Evolutionary conservation across 768 basidiomycete species (phyloP), one percentile per base, ranked within the genome.

Genomic region (Suillus alpinus): DNA sequence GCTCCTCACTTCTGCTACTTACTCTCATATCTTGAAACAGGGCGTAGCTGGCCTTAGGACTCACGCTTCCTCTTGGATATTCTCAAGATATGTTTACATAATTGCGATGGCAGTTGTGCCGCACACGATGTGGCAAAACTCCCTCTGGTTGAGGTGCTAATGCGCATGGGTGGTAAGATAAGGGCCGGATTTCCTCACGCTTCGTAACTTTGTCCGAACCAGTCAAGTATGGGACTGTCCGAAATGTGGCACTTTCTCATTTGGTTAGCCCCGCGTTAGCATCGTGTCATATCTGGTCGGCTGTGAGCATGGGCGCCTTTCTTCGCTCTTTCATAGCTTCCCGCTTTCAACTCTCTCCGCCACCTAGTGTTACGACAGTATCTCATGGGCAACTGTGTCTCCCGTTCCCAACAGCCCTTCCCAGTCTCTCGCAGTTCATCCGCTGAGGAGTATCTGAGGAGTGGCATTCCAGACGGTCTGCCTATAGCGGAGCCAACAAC

Each of bases 401-500:
- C 72, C 39, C 59, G 49, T 47, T 37, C 53, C 16, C 63, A 51
- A 20, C 51, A 55, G 10, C 26, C 44, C 34, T 41, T 26, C 2
- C 16, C 16, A 55, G 23, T 37, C 39, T 36, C n/a, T 14, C 8
- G 57, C 56, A 37, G 34, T n/a, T 34, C 43, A 6, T 49, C 18
- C 46, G 20, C 56, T 39, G 58, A 69, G 49, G 29, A 36, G 31
- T 63, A 63, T 46, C 44, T 32, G 36, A 57, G 55, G 10, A 43
- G 29, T 18, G 41, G 43, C 61, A 3, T 64, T 59, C 18, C 75
- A 41, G 85, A 86, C 1, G 83, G 82, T 0, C 68, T 91, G 10
- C 90, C 91, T 13, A 72, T 81, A 2, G 68, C 75, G 2, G 77
- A 82, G 60, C 82, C 87, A 2, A 83, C 83, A 0, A 68, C 72